Evolutionary conservation across 345 rosid genomes (phyloP).

Genomic region (rapeseed (Brassica napus)): Da-Ae NC_063448.1:2801501-2802000

Average conservation of each 20-base stretch:
- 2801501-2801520: not conserved
- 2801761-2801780: not conserved
- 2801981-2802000: not conserved
- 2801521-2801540: conserved; percentile 33
- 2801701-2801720: conserved; percentile 75
- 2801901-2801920: conserved; percentile 33
- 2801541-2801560: conserved; percentile 58
- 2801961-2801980: not conserved
- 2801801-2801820: not conserved
- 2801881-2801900: conserved; percentile 71
- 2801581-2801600: conserved; percentile 50
- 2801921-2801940: conserved; percentile 1
- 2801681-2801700: conserved; percentile 60
- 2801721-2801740: conserved; percentile 66
- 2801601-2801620: conserved; percentile 39
- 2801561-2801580: conserved; percentile 45
- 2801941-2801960: not conserved
- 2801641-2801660: conserved; percentile 55
- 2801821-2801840: conserved; percentile 19
- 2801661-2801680: conserved; percentile 50
- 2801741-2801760: conserved; percentile 47
- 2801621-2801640: conserved; percentile 52
- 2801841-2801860: conserved; percentile 74
- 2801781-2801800: not conserved
- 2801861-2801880: conserved; percentile 62